These are phyloP conservation scores for Phytophthora pistaciae DNA, from an alignment of 352 stramenopile genomes.

Conservation along the genomic window DNA sequence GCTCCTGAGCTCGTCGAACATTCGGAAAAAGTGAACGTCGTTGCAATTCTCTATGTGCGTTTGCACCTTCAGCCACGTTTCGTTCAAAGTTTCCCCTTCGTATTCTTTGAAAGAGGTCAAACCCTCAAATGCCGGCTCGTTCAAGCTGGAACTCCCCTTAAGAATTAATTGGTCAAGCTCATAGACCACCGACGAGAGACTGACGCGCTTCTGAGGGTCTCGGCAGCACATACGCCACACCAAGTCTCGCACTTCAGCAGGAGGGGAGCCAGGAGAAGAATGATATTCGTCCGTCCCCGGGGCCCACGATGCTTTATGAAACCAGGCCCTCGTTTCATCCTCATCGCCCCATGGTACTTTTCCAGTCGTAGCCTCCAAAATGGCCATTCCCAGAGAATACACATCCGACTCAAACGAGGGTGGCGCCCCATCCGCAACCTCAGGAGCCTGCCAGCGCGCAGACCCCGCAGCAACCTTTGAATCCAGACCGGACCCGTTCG, in stretches of 20 bases:
- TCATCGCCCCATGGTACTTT: not conserved
- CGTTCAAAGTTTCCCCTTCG: not conserved
- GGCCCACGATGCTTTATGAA: not conserved
- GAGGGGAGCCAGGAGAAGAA: not conserved
- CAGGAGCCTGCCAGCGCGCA: slow-evolving; percentile 21
- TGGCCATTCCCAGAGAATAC: slow-evolving; percentile 33
- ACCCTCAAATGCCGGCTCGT: not conserved
- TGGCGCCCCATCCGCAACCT: slow-evolving; percentile 3
- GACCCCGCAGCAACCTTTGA: not conserved
- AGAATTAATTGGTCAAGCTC: slow-evolving; percentile 5
- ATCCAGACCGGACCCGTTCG: not conserved
- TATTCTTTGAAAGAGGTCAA: not conserved
- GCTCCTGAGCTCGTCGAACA: not conserved
- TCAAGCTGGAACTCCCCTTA: not conserved
- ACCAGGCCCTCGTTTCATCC: not conserved
- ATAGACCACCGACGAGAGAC: slow-evolving; percentile 1
- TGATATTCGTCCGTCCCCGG: not conserved
- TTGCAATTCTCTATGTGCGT: not conserved
- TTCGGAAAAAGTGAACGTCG: not conserved
- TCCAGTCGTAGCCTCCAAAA: slow-evolving; percentile 25
- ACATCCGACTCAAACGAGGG: slow-evolving; percentile 21
- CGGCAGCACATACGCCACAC: slow-evolving; percentile 20
- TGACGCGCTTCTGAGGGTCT: slow-evolving; percentile 2
- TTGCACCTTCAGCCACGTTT: slow-evolving; percentile 1
- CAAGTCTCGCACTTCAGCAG: not conserved